Evolutionary conservation across 768 basidiomycete genomes (phyloP).

Genomic region (Boletus tylopilopsis): DNA sequence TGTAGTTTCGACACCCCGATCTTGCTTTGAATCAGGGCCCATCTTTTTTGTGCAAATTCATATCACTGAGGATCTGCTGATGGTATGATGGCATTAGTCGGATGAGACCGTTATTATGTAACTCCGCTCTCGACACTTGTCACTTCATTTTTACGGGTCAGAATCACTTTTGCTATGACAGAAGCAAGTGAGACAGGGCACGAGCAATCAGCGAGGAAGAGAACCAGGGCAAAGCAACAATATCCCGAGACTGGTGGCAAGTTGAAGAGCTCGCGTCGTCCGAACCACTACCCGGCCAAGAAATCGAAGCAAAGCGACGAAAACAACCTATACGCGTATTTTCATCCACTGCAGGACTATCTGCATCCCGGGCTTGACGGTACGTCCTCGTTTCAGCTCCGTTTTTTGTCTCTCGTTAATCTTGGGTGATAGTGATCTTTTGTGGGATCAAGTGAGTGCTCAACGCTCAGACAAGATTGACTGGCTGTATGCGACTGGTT

Average conservation of each 20-base stretch:
- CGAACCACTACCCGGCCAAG: slow-evolving; percentile 14
- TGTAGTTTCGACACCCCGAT: too few relatives aligned
- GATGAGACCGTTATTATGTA: too few relatives aligned
- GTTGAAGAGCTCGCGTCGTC: background rate
- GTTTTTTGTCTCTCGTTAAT: background rate
- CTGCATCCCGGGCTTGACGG: slow-evolving; percentile 54
- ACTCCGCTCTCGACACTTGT: too few relatives aligned
- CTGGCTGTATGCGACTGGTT: background rate
- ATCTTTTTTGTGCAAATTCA: too few relatives aligned
- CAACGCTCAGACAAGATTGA: background rate
- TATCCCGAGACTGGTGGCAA: background rate
- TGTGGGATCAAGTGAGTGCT: slow-evolving; percentile 76
- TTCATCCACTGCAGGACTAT: slow-evolving; percentile 50
- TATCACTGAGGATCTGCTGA: too few relatives aligned
- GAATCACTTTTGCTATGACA: too few relatives aligned
- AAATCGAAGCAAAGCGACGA: slow-evolving; percentile 44
- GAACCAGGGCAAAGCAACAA: background rate
- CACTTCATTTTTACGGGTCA: too few relatives aligned
- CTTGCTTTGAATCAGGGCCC: too few relatives aligned
- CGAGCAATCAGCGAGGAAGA: background rate
- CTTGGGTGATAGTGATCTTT: slow-evolving; percentile 55
- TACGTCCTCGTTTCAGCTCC: slow-evolving; percentile 27
- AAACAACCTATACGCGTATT: slow-evolving; percentile 50
- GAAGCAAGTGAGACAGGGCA: too few relatives aligned
- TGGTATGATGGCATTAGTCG: too few relatives aligned